Conservation (phyloP, 2,329 filamentous ascomycete species). For the Fusarium falciforme region DNA sequence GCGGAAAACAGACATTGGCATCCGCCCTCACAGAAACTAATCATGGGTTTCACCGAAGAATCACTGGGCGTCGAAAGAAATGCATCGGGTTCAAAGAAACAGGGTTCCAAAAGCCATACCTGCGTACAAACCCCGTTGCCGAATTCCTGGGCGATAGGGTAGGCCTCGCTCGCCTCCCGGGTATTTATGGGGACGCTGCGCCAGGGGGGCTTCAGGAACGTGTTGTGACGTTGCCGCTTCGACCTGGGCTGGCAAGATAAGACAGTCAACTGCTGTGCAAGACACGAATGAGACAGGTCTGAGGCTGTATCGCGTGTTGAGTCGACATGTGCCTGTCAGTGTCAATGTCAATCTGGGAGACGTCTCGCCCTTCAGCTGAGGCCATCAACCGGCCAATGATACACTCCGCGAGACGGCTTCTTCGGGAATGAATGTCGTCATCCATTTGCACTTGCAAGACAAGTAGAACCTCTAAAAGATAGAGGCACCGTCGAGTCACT, state of each 20-base stretch:
- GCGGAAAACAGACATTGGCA: slow-evolving; percentile 17
- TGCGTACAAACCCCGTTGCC: not conserved
- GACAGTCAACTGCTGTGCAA: not conserved
- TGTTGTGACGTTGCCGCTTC: slow-evolving; percentile 9
- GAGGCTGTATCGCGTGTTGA: not conserved
- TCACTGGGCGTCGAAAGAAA: not conserved
- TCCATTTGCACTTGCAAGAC: slow-evolving; percentile 10
- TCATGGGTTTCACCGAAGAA: not conserved
- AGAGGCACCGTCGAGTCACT: not conserved
- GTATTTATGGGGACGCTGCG: slow-evolving; percentile 29
- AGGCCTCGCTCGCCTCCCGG: slow-evolving; percentile 3
- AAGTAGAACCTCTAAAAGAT: not conserved
- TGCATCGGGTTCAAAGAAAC: not conserved
- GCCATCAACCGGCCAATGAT: not conserved
- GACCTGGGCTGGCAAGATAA: not conserved
- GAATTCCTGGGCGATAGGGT: not conserved
- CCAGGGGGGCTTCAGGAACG: slow-evolving; percentile 6
- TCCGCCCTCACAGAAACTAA: slow-evolving; percentile 5
- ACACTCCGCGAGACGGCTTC: not conserved
- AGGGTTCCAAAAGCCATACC: not conserved
- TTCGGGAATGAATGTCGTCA: slow-evolving; percentile 23
- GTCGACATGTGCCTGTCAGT: slow-evolving; percentile 3
- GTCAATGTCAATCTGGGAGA: not conserved
- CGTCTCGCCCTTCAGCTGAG: not conserved
- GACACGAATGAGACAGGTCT: not conserved